Evolutionary conservation across 805 yeast genomes (phyloP).

Genomic region (Kazachstania taianensis): DNA sequence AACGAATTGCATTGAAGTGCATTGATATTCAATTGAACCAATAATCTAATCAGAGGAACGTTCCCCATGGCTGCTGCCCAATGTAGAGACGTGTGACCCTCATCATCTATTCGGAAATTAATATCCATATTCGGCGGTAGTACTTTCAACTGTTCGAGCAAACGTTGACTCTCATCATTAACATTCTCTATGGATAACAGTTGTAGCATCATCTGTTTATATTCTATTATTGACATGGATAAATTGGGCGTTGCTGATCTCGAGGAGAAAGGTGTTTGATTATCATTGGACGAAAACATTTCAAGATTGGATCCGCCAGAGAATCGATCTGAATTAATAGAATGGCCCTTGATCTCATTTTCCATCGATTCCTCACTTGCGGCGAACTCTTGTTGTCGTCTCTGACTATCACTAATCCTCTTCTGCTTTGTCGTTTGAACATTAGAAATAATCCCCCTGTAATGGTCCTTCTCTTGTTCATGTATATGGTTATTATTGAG

Average conservation of each 20-base stretch:
- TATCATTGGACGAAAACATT: neutral
- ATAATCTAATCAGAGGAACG: conserved; percentile 44
- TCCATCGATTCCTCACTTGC: neutral
- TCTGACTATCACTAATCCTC: too few species aligned
- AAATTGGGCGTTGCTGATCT: neutral
- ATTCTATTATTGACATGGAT: conserved; percentile 12
- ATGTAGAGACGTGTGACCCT: conserved; percentile 72
- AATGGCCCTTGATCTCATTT: too few species aligned
- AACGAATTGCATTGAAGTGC: conserved; percentile 41
- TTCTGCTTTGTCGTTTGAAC: conserved; percentile 1
- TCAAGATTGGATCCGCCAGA: neutral
- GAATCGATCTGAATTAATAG: neutral
- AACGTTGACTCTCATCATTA: conserved; percentile 20
- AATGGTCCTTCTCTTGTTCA: conserved; percentile 2
- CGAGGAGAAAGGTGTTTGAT: neutral
- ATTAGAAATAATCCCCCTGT: conserved; percentile 3
- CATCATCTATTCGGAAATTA: conserved; percentile 62
- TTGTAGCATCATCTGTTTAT: conserved; percentile 24
- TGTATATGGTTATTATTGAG: neutral
- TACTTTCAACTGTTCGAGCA: conserved; percentile 33
- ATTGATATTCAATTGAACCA: conserved; percentile 47
- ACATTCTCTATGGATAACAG: conserved; percentile 26
- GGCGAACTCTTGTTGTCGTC: neutral
- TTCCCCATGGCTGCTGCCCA: conserved; percentile 83
- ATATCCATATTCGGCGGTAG: conserved; percentile 59